These are phyloP conservation scores for Phanerodontia chrysosporium DNA, from an alignment of 768 basidiomycete genomes.

Conservation along the genomic window DNA sequence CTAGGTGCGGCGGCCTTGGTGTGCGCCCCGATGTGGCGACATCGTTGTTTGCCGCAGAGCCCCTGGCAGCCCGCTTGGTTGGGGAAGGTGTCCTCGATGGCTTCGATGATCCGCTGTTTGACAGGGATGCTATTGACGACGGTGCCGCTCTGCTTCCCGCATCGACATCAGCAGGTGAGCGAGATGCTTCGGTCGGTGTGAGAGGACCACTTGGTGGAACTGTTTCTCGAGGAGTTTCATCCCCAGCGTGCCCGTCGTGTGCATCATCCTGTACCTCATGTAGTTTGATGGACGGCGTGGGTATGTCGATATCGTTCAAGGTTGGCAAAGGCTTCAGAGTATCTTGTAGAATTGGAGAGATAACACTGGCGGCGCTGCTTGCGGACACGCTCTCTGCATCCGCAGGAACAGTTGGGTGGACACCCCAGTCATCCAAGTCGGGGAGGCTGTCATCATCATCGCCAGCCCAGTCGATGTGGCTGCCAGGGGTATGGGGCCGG, in stretches of 20 bases:
- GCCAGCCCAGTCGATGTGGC: slow-evolving; percentile 86
- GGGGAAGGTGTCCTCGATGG: not conserved
- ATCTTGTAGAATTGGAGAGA: slow-evolving; percentile 67
- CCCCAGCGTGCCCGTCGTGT: not conserved
- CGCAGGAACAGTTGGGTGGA: slow-evolving; percentile 35
- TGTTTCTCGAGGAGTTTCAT: slow-evolving; percentile 9
- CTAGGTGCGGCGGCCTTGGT: not conserved
- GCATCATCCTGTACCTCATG: slow-evolving; percentile 6
- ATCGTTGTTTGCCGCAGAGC: not conserved
- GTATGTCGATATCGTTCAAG: slow-evolving; percentile 24
- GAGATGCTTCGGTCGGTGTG: not conserved
- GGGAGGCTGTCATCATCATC: slow-evolving; percentile 80
- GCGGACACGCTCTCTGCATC: not conserved
- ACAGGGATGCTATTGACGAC: not conserved
- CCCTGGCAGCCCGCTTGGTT: not conserved
- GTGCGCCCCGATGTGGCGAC: not conserved
- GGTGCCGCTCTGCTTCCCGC: not conserved
- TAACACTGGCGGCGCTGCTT: slow-evolving; percentile 21
- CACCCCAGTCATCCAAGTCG: slow-evolving; percentile 84
- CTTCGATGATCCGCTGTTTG: not conserved
- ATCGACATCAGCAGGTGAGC: not conserved
- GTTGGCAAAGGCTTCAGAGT: slow-evolving; percentile 59
- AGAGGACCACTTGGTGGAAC: not conserved
- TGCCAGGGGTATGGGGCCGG: slow-evolving; percentile 66
- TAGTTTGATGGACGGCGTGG: slow-evolving; percentile 9